Percentiles rank a stretch among this genome's conserved stretches.
Conservation (phyloP, 2,329 filamentous ascomycete genomes). For the Samsoniella hepiali region DNA sequence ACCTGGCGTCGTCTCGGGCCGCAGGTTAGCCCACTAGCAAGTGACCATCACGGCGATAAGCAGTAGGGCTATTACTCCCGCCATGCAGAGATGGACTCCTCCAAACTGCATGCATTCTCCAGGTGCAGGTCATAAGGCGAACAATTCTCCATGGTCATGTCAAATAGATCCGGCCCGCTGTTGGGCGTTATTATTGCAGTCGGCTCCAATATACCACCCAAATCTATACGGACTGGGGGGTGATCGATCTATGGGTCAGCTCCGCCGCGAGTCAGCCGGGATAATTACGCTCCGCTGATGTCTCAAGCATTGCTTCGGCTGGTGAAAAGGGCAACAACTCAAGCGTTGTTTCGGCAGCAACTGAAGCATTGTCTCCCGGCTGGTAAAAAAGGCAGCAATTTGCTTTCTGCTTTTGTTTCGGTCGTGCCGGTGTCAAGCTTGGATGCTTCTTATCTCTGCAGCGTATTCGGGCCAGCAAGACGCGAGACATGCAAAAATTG, state of each 20-base stretch:
- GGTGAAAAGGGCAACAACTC: neutral
- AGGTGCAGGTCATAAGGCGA: no score
- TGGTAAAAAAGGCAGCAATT: neutral
- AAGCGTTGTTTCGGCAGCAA: neutral
- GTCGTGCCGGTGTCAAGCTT: no score
- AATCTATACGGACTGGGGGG: neutral
- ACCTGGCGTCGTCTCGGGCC: no score
- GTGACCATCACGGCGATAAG: no score
- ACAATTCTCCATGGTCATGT: no score
- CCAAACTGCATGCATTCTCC: no score
- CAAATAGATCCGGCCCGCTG: no score
- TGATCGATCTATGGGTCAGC: constrained; percentile 6
- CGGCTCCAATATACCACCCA: neutral
- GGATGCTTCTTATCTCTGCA: no score
- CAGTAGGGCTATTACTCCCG: no score
- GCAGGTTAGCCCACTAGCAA: no score
- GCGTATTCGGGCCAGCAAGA: neutral
- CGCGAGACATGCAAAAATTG: neutral
- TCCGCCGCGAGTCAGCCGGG: neutral
- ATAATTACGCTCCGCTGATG: neutral
- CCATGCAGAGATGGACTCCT: no score
- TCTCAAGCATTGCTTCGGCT: neutral
- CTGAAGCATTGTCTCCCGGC: neutral
- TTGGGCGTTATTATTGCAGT: neutral
- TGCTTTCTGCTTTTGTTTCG: no score